Evolutionary conservation across 1,284 basidiomycete species (phyloP).

Genomic region (Moniliophthora roreri): DNA sequence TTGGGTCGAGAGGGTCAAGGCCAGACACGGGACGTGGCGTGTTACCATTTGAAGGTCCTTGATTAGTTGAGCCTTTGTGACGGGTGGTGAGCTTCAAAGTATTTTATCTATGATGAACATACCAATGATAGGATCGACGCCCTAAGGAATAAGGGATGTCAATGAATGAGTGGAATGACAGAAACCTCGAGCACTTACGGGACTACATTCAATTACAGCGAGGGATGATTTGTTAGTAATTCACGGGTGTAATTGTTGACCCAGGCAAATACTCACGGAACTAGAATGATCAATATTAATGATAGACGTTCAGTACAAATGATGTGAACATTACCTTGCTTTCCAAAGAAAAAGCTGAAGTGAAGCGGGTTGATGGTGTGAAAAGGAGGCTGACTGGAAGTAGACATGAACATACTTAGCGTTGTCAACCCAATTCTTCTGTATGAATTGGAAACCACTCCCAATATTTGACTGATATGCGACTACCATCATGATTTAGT

Average conservation of each 20-base stretch:
- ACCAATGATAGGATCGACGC: constrained; percentile 26
- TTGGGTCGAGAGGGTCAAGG: constrained; percentile 15
- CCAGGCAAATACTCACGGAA: background rate
- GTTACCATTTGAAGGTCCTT: background rate
- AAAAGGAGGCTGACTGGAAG: background rate
- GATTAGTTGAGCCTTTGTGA: constrained; percentile 2
- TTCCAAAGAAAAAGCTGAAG: constrained; percentile 1
- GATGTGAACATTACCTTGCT: too few species aligned
- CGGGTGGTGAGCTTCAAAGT: too few species aligned
- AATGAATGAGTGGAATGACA: constrained; percentile 7
- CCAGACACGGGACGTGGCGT: constrained; percentile 16
- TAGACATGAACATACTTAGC: constrained; percentile 11
- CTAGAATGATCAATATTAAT: background rate
- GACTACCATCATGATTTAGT: constrained; percentile 9
- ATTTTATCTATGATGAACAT: too few species aligned
- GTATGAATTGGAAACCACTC: constrained; percentile 30
- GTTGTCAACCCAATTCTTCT: constrained; percentile 29
- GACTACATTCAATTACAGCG: background rate
- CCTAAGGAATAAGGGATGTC: constrained; percentile 1
- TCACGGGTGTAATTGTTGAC: too few species aligned
- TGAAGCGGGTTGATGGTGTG: too few species aligned
- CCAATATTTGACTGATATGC: constrained; percentile 27
- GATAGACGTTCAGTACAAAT: background rate
- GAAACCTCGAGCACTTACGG: background rate
- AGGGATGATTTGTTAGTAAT: background rate